Percentiles rank a stretch among this genome's conserved stretches.
These are phyloP conservation scores for Gossypium australe DNA, from an alignment of 345 rosid genomes.

Conservation along the genomic window DNA sequence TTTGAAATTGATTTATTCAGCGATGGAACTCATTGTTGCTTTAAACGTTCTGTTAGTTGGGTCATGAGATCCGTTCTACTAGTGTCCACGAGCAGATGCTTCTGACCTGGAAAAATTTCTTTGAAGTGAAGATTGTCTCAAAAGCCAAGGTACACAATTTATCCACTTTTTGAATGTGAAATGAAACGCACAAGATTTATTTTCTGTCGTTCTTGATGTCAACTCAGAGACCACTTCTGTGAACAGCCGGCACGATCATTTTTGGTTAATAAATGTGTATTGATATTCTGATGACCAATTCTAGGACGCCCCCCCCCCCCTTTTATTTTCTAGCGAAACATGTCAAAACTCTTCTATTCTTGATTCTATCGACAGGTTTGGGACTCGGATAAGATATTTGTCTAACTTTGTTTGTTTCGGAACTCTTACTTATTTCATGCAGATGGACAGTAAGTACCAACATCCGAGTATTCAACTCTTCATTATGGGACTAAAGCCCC, in stretches of 20 bases:
- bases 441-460: conserved; percentile 84
- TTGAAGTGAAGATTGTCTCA: conserved; percentile 72
- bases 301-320: background rate
- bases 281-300: background rate
- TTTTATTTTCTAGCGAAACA: background rate
- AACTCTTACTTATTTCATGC: conserved; percentile 11
- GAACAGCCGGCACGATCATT: background rate
- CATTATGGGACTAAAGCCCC: conserved; percentile 54
- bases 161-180: background rate
- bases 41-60: conserved; percentile 47
- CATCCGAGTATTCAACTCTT: conserved; percentile 88
- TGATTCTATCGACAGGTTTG: background rate
- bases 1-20: background rate
- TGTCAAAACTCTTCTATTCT: background rate
- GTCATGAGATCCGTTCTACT: conserved; percentile 88
- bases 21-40: background rate
- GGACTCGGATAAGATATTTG: background rate
- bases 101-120: conserved; percentile 65
- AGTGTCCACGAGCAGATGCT: conserved; percentile 85
- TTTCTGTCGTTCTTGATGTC: background rate
- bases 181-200: background rate
- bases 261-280: background rate
- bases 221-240: background rate
- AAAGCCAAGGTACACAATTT: conserved; percentile 50
- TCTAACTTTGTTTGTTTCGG: background rate